A percentile compares a stretch with the other conserved stretches of the same genome.
phyloP scores from a whole-genome alignment of 257 asterid species.

The Schizonepeta tenuifolia region DNA sequence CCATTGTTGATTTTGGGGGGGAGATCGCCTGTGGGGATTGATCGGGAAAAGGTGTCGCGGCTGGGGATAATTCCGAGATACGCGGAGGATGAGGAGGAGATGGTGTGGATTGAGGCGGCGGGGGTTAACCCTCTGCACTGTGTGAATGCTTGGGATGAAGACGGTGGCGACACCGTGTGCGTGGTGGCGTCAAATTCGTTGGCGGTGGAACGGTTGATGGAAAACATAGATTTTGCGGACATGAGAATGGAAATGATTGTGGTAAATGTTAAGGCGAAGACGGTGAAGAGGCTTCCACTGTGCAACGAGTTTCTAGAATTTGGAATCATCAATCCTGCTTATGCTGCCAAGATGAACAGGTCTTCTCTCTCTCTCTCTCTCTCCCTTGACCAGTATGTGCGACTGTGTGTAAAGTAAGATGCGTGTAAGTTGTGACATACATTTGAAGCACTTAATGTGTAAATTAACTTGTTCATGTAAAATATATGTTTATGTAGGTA shows the following conservation, averaged over 20 bases:
- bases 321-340: conserved; percentile 19
- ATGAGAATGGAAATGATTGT: conserved; percentile 3
- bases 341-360: not conserved
- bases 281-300: not conserved
- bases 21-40: conserved; percentile 18
- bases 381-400: no score
- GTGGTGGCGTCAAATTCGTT: conserved; percentile 9
- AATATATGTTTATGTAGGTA: conserved; percentile 14
- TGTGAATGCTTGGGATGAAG: conserved; percentile 25
- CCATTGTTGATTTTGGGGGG: conserved; percentile 14
- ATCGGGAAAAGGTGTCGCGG: conserved; percentile 11
- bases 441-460: no score
- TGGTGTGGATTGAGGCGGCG: conserved; percentile 29
- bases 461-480: no score
- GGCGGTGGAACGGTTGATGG: not conserved
- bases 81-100: conserved; percentile 19
- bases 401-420: no score
- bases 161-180: conserved; percentile 22
- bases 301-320: not conserved
- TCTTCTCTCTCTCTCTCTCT: no score
- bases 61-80: conserved; percentile 18
- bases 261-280: not conserved
- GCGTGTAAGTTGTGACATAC: no score
- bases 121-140: conserved; percentile 21
- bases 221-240: not conserved